phyloP scores from a whole-genome alignment of 2,329 filamentous ascomycete genomes.

The Beauveria bassiana region DNA sequence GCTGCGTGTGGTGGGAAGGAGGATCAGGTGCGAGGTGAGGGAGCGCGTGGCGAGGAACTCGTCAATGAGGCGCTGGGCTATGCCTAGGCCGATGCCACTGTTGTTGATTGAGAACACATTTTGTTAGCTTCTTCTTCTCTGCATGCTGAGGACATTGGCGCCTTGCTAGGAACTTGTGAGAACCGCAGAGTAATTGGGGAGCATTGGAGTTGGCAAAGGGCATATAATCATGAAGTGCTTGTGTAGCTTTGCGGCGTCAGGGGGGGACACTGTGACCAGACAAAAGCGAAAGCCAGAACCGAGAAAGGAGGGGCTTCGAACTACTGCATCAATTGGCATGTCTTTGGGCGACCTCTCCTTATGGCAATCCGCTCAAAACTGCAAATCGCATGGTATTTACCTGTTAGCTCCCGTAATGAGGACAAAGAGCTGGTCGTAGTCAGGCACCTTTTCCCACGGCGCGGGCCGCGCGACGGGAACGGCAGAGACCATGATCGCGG shows the following conservation, averaged over 20 bases:
- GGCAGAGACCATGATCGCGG: conserved; percentile 6
- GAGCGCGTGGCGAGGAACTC: conserved; percentile 71
- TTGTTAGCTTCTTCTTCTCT: not conserved
- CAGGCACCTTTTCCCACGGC: conserved; percentile 29
- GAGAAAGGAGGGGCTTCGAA: not conserved
- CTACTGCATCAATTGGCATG: not conserved
- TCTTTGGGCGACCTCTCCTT: not conserved
- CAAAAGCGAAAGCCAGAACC: not conserved
- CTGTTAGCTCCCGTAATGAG: conserved; percentile 83
- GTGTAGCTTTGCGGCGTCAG: not conserved
- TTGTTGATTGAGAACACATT: not conserved
- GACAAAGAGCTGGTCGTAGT: conserved; percentile 48
- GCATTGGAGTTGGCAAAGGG: not conserved
- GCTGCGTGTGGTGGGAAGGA: conserved; percentile 79
- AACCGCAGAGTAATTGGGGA: not conserved
- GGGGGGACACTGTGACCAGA: not conserved
- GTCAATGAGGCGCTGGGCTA: conserved; percentile 78
- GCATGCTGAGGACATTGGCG: not conserved
- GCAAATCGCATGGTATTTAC: conserved; percentile 36
- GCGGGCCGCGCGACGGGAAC: conserved; percentile 14
- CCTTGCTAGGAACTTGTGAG: not conserved
- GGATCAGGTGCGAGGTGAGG: conserved; percentile 59
- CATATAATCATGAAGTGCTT: not conserved
- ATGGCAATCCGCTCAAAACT: not conserved
- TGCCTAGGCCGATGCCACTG: conserved; percentile 81